Conservation (phyloP, 495 filamentous ascomycete genomes). For the Stereocaulon alpinum region DNA sequence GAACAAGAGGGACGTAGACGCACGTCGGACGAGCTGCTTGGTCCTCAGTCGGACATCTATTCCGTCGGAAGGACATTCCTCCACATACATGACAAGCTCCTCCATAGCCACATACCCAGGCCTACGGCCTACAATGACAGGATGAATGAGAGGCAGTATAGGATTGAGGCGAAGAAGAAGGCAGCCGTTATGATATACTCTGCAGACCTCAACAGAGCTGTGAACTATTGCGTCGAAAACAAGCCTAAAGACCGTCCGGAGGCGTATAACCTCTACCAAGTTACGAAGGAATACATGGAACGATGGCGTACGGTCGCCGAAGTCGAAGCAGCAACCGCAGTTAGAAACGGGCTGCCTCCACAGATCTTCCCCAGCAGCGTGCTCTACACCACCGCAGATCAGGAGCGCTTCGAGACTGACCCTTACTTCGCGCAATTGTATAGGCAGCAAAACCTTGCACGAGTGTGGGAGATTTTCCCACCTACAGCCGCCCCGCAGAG, state of each 20-base stretch:
- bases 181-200: slow-evolving; percentile 39
- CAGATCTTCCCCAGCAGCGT: slow-evolving; percentile 14
- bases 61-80: slow-evolving; percentile 10
- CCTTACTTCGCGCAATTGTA: background rate
- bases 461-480: no score
- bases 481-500: no score
- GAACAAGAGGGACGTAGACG: slow-evolving; percentile 4
- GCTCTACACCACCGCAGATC: slow-evolving; percentile 7
- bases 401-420: slow-evolving; percentile 10
- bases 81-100: background rate
- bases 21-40: slow-evolving; percentile 7
- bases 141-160: slow-evolving; percentile 12
- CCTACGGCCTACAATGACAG: background rate
- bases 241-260: slow-evolving; percentile 3
- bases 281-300: slow-evolving; percentile 6
- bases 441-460: no score
- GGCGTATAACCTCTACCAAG: background rate
- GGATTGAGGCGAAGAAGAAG: background rate
- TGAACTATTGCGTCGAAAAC: background rate
- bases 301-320: background rate
- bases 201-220: slow-evolving; percentile 29
- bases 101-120: background rate
- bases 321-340: background rate
- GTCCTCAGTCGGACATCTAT: slow-evolving; percentile 14
- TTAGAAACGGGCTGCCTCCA: background rate